These are phyloP conservation scores for Plasmopara halstedii DNA, from an alignment of 352 stramenopile species.

Conservation along the genomic window DNA sequence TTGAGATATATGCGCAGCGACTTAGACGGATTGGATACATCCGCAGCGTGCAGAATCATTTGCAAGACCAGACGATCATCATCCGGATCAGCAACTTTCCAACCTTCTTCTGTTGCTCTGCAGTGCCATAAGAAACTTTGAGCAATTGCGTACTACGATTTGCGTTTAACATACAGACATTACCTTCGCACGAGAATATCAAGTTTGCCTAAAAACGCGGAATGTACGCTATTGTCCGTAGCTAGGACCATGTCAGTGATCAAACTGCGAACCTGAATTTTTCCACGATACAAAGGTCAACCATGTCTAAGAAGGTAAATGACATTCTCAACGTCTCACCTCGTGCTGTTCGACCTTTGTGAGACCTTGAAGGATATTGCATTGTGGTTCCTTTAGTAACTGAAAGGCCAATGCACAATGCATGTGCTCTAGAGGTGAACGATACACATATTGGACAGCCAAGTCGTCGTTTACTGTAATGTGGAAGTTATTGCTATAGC, in stretches of 20 bases:
- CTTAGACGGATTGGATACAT: constrained; percentile 92
- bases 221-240: constrained; percentile 85
- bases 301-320: background rate
- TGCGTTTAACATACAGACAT: background rate
- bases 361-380: constrained; percentile 67
- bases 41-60: constrained; percentile 82
- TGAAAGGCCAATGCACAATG: constrained; percentile 77
- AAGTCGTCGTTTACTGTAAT: constrained; percentile 75
- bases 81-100: constrained; percentile 48
- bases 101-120: constrained; percentile 37
- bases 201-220: constrained; percentile 67
- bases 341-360: constrained; percentile 71
- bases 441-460: constrained; percentile 75
- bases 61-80: constrained; percentile 67
- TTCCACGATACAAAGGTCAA: background rate
- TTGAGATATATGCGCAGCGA: constrained; percentile 59
- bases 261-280: constrained; percentile 44
- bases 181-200: constrained; percentile 62
- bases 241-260: constrained; percentile 83
- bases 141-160: background rate
- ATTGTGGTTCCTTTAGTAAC: constrained; percentile 58
- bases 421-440: constrained; percentile 82
- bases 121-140: background rate
- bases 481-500: constrained; percentile 85
- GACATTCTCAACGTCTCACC: constrained; percentile 11